These are phyloP conservation scores for Boletus bicolor DNA, from an alignment of 768 basidiomycete species.

Conservation along the genomic window DNA sequence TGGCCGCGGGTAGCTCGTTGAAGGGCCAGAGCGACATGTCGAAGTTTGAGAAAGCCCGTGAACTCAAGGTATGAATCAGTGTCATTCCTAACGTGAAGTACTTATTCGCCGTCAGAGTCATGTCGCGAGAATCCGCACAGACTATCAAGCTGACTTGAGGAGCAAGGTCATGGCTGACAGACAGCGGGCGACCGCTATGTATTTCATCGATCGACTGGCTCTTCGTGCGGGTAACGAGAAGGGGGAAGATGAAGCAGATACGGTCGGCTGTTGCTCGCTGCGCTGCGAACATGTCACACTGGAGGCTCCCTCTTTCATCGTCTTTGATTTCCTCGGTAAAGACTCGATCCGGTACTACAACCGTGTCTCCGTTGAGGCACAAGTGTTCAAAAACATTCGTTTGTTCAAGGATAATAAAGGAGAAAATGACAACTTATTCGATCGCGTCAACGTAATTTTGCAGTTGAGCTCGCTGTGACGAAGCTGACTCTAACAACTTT, in stretches of 20 bases:
- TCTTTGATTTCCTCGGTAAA: slow-evolving; percentile 98
- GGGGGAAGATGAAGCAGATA: slow-evolving; percentile 98
- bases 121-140: slow-evolving; percentile 85
- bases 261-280: slow-evolving; percentile 97
- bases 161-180: slow-evolving; percentile 92
- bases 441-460: slow-evolving; percentile 76
- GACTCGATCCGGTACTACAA: slow-evolving; percentile 98
- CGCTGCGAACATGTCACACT: slow-evolving; percentile 96
- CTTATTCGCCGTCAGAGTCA: slow-evolving; percentile 55
- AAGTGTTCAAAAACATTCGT: slow-evolving; percentile 97
- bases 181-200: slow-evolving; percentile 98
- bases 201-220: slow-evolving; percentile 95
- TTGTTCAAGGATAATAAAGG: slow-evolving; percentile 94
- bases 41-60: slow-evolving; percentile 97
- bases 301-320: slow-evolving; percentile 79
- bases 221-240: slow-evolving; percentile 99
- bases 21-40: slow-evolving; percentile 98
- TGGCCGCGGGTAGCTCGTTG: slow-evolving; percentile 94
- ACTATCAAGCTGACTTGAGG: slow-evolving; percentile 82
- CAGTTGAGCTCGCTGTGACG: background rate
- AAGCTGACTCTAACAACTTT: slow-evolving; percentile 17
- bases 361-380: slow-evolving; percentile 80
- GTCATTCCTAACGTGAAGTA: background rate
- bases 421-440: slow-evolving; percentile 86
- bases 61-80: slow-evolving; percentile 68